Evolutionary conservation across 805 yeast species (phyloP), one percentile per base, ranked within the genome.

Genomic region (Ascoidea rubescens): DNA sequence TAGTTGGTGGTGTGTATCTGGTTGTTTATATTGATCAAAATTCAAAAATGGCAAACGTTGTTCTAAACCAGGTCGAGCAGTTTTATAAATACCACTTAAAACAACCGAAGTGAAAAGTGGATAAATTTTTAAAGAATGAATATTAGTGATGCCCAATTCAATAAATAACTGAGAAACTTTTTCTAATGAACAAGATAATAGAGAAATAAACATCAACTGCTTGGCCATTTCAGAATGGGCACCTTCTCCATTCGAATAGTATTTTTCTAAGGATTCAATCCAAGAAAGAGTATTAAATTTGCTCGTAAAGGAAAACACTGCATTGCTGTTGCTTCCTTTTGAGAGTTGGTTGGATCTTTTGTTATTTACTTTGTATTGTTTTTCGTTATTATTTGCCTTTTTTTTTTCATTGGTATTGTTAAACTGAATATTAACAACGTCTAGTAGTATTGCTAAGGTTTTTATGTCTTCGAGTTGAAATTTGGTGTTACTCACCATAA

Each of bases 81-180:
- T 70, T 42, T 68, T 65, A 56, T 75, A 79, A 5, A 70, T 63
- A 12, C 67, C 69, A 5, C 80, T 77, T 2, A 79, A 64, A 1
- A 82, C 59, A 2, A 84, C 67, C 1, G 79, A 71, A 5, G 81
- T 73, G 45, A 81, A 62, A 37, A 85, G 65, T 0, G 89, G 89
- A 54, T 71, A 71, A 30, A 72, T 53, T 5, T 67, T 59, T 8
- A 84, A 61, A 1, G 77, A 60, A 3, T 67, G 67, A 4, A 70
- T 61, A 46, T 70, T 71, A 7, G 62, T 67, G 8, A 81, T 61
- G 1, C 74, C 75, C 50, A 82, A 60, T 31, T 71, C 73, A 31
- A 71, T 67, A 21, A 79, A 62, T 12, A 72, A 53, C 14, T 67
- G 67, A 0, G 75, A 62, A 21, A 80, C 60, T 51, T 72, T 69